These are phyloP conservation scores for Trametes punicea DNA, from an alignment of 768 basidiomycete species.

Conservation along the genomic window DNA sequence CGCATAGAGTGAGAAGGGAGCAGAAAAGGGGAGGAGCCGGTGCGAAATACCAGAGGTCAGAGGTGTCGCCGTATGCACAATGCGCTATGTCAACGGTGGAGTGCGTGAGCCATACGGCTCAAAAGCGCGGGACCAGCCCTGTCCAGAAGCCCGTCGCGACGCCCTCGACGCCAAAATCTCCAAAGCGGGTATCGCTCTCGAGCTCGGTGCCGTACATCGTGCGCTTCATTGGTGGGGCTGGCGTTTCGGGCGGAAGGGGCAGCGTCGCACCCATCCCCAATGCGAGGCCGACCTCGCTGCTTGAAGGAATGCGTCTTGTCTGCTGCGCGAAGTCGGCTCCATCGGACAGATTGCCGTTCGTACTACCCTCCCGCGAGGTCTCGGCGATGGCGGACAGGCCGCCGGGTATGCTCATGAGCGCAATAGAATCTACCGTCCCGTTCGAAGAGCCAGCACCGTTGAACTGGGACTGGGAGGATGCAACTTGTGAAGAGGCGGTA, in stretches of 20 bases:
- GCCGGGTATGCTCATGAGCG: constrained; percentile 6
- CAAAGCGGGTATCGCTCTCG: constrained; percentile 79
- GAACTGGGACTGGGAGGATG: constrained; percentile 2
- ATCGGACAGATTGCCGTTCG: background rate
- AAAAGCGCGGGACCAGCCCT: constrained; percentile 25
- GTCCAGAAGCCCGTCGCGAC: constrained; percentile 74
- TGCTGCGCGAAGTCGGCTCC: background rate
- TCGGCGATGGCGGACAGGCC: background rate
- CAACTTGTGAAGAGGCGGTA: background rate
- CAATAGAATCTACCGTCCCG: constrained; percentile 16
- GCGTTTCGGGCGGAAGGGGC: constrained; percentile 40
- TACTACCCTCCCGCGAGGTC: background rate
- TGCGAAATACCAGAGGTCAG: constrained; percentile 8
- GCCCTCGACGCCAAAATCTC: constrained; percentile 78
- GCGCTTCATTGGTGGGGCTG: constrained; percentile 49
- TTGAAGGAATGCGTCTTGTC: constrained; percentile 25
- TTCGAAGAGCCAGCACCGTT: background rate
- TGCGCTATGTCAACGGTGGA: background rate
- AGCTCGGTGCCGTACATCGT: constrained; percentile 86
- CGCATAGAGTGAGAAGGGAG: background rate
- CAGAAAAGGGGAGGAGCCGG: background rate
- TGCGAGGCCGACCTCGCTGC: constrained; percentile 45
- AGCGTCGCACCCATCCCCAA: constrained; percentile 41
- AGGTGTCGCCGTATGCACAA: constrained; percentile 5
- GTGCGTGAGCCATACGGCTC: constrained; percentile 8